phyloP scores from a whole-genome alignment of 306 rosid species.

The Dalbergia cultrata region DNA sequence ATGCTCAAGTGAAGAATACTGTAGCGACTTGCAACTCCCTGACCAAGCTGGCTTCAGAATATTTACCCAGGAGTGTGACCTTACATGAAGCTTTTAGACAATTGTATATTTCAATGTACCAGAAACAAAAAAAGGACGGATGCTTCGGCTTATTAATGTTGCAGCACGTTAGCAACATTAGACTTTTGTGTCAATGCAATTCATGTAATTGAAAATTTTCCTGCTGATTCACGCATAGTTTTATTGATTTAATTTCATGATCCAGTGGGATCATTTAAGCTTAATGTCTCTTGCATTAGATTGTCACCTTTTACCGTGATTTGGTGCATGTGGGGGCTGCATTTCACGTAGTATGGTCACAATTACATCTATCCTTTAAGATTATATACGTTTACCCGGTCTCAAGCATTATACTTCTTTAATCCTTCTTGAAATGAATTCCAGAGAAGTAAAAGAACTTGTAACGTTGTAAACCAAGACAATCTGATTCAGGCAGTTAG shows the following conservation, averaged over 20 bases:
- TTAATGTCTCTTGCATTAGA: neutral
- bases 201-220: neutral
- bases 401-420: no score
- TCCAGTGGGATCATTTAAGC: neutral
- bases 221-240: neutral
- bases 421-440: no score
- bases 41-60: neutral
- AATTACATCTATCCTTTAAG: no score
- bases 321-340: neutral
- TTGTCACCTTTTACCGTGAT: neutral
- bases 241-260: slow-evolving; percentile 3
- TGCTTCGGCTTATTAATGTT: neutral
- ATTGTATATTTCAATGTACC: no score
- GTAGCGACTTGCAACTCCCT: neutral
- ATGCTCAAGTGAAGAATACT: neutral
- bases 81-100: neutral
- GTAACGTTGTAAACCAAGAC: no score
- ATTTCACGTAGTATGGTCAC: neutral
- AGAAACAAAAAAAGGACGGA: no score
- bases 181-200: neutral
- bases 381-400: no score
- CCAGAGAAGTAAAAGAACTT: no score
- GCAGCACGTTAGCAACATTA: neutral
- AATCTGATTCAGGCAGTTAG: no score
- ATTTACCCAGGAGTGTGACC: neutral